phyloP scores from a whole-genome alignment of 805 yeast genomes.

The Candida mattraensis region DNA sequence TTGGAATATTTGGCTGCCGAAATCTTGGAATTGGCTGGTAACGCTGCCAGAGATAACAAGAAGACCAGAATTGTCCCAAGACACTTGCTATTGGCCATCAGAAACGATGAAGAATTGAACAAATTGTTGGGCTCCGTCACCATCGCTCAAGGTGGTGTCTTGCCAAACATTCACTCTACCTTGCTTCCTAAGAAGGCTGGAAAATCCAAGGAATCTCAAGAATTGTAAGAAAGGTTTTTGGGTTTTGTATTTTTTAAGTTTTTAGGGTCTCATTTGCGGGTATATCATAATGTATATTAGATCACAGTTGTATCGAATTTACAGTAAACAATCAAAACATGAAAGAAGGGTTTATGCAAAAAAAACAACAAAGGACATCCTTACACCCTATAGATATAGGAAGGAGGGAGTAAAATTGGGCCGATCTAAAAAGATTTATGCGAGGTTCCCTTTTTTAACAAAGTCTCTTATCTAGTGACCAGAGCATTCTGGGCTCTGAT shows the following conservation, averaged over 20 bases:
- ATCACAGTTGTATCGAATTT: too few relatives aligned
- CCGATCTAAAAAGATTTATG: too few relatives aligned
- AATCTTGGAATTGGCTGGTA: conserved; percentile 97
- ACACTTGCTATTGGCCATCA: conserved; percentile 97
- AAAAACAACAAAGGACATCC: too few relatives aligned
- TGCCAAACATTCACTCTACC: conserved; percentile 94
- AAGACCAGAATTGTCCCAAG: conserved; percentile 98
- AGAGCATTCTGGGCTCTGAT: too few relatives aligned
- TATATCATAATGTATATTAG: conserved; percentile 27
- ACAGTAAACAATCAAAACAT: too few relatives aligned
- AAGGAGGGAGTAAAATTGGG: too few relatives aligned
- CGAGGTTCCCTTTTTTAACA: too few relatives aligned
- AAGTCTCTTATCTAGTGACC: too few relatives aligned
- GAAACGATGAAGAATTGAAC: conserved; percentile 98
- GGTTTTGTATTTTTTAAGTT: conserved; percentile 15
- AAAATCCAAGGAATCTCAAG: conserved; percentile 56
- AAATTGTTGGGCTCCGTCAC: conserved; percentile 90
- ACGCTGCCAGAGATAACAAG: conserved; percentile 98
- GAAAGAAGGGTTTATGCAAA: too few relatives aligned
- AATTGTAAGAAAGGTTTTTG: conserved; percentile 40
- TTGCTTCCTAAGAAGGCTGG: conserved; percentile 67
- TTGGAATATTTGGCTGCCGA: conserved; percentile 97
- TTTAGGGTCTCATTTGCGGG: conserved; percentile 15
- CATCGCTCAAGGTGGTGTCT: conserved; percentile 98
- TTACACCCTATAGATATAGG: too few relatives aligned